Base-by-base conservation (phyloP, 371 early-diverging fungal species). In the Actinomucor elegans region DNA sequence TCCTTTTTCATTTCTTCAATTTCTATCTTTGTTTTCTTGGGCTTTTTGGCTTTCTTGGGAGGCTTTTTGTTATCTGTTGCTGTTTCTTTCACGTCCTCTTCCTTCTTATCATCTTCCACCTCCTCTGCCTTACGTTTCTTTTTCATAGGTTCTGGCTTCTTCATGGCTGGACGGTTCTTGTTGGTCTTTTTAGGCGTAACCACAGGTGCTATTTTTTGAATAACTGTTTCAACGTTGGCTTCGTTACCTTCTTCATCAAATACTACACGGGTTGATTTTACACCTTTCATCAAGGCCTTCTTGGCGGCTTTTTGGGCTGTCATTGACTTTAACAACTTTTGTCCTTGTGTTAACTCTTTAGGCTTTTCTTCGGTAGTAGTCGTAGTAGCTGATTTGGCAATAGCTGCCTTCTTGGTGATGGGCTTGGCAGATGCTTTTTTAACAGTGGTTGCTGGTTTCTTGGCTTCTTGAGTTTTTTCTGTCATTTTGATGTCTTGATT, bases 171-270 rank as follows among this genome's bases (percentile, higher is more conserved):
- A 42, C 52, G 21, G 24, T 27, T 48, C 18, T 35, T 46, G 21
- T 52, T 55, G 41, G 43, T 32, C 42, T 42, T 43, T 46, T 36
- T 54, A 1, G 52, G 28, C 2, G 23, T 32, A 32, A 26, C 41
- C 12, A 27, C 20, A 5, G 42, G 27, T 20, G 23, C 52, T 31
- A 21, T 28, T 26, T 59, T 61, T 48, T 55, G 47, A 33, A 61
- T 35, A 0, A 61, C 56, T n/a, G 55, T 54, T 24, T 63, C 64
- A 1, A 60, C 57, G 14, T 45, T 34, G 3, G 23, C 24, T 33
- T 52, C 48, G 18, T 68, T 55, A 5, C 68, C 68, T 5, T 59
- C 58, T 4, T 68, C 68, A 29, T 68, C 64, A 63, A 64, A 68
- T 6, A 60, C 44, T 0, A 64, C 53, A 15, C 57, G 59, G 10